These are phyloP conservation scores for Chimonanthus praecox DNA, from an alignment of 164 flowering plant genomes.

Conservation along the genomic window DNA sequence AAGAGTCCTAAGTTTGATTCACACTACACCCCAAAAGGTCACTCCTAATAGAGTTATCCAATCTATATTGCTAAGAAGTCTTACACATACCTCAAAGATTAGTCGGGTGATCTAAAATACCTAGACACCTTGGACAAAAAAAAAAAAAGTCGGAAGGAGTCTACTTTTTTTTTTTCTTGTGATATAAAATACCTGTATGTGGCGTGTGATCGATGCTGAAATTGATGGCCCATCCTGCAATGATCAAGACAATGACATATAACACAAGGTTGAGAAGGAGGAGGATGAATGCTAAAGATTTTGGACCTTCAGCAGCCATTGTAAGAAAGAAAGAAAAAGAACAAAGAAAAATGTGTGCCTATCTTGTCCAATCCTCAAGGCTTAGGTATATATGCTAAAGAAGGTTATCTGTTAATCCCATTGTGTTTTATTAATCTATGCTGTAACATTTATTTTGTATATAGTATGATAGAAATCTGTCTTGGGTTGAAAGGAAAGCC, in stretches of 20 bases:
- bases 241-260: conserved; percentile 40
- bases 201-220: conserved; percentile 48
- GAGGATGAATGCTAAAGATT: conserved; percentile 50
- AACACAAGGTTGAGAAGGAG: conserved; percentile 50
- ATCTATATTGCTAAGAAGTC: no score
- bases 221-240: conserved; percentile 74
- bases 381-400: conserved; percentile 6
- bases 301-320: conserved; percentile 67
- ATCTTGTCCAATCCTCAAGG: neutral
- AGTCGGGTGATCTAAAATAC: no score
- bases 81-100: no score
- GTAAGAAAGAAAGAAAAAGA: neutral
- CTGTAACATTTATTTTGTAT: neutral
- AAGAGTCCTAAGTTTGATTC: no score
- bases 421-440: neutral
- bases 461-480: neutral
- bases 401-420: neutral
- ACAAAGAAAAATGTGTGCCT: neutral
- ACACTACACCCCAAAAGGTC: no score
- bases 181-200: conserved; percentile 39
- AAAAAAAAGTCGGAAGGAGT: no score
- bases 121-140: no score
- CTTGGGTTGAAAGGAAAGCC: conserved; percentile 16
- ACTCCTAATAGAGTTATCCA: no score
- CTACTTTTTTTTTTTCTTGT: neutral